Evolutionary conservation across 257 asterid genomes (phyloP), one percentile per base, ranked within the genome.

Genomic region (Paraleonurus japonicus): DNA sequence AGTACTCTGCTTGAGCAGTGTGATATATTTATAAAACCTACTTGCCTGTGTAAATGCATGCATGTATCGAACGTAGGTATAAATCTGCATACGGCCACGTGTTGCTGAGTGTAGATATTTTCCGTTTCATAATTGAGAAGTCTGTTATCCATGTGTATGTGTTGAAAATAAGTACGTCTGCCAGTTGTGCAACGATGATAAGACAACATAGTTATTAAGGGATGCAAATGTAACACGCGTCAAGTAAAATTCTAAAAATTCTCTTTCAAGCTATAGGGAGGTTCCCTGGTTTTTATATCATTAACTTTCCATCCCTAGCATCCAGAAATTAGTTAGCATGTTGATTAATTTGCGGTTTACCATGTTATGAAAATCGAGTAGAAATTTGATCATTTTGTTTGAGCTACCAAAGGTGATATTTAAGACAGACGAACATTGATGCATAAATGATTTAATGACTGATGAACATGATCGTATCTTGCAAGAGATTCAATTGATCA

Each of bases 301-400:
- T 68, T n/a, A 28, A 23, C 39, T 37, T 58, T 2, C 16, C 54
- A 50, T 41, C 28, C 45, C 1, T 43, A 17, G 64, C 37, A 7
- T 67, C 45, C 7, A 24, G 39, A n/a, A 69, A 20, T 43, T 64
- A 5, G 27, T 48, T 65, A 27, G 30, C 67, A 67, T 35, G 58
- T 64, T 65, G 8, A 33, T 69, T 35, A 22, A 61, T 70, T n/a
- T 17, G 67, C 2, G 10, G 58, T 48, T 68, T 65, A 28, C 60
- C 61, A 27, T 37, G 48, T 51, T 45, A 11, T 12, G 32, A 13
- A 65, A 39, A 17, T 41, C 59, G 37, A 27, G 43, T 24, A 16
- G 65, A 43, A 20, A 61, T 51, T 66, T 65, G n/a, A 55, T 61
- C 20, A 13, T 43, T 67, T 74, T 43, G 9, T 66, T 66, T 58